Evolutionary conservation across 2,329 filamentous ascomycete species (phyloP), one percentile per base, ranked within the genome.

Genomic region (Colletotrichum brevisporum): DNA sequence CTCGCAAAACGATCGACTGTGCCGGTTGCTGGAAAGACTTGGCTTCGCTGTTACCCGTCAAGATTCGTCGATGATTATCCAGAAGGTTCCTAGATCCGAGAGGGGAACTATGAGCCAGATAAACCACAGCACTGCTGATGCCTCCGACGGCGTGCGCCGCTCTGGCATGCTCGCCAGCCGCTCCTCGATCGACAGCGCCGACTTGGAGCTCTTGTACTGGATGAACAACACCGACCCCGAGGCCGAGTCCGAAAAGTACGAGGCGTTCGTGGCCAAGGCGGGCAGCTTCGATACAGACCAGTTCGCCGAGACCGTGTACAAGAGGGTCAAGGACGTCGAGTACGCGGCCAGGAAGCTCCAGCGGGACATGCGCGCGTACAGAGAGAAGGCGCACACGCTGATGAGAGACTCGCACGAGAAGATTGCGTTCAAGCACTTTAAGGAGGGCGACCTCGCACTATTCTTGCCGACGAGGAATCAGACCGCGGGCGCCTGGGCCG

Each of bases 381-480:
- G 95, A 13, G 96, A 98, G 73, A 95, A 95, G 77, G 92, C 94
- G 9, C 93, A 97, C 73, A 84, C 88, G 15, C 85, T 91, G 53
- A 93, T 97, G 73, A 92, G 91, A 75, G 96, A 98, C 76, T 91
- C 94, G 0, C 94, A 97, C 75, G 94, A 97, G 74, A 98, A 98
- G 84, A 98, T 99, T 76, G 95, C 96, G 2, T 98, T 96, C 78
- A 92, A 92, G 70, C 91, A 95, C 58, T 99, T 99, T 84, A 98
- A 98, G 77, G 95, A 98, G 79, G 95, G 96, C 8, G 96, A 99
- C 76, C 86, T 99, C 15, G 96, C 95, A 13, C 81, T 99, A 2
- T 99, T 99, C 83, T 83, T 99, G 48, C 96, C 96, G 0, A 99
- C 96, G 0, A 88, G 95, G 43, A 98, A 98, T 77, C 95, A 98